Conservation (phyloP, 768 basidiomycete species). For the Suillus hirtellus region DNA sequence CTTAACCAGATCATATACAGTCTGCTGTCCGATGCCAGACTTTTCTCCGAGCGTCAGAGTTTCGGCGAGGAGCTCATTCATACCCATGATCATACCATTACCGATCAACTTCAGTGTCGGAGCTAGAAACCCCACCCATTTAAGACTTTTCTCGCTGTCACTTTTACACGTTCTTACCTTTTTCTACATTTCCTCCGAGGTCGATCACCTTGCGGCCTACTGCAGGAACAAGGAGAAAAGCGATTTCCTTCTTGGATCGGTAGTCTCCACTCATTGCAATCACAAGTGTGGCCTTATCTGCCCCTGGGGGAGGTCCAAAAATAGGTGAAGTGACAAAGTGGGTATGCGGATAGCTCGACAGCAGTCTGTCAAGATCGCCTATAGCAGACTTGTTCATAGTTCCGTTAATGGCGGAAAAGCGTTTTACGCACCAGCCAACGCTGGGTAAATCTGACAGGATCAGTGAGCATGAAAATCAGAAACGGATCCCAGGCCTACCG, state of each 20-base stretch:
- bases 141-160: background rate
- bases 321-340: constrained; percentile 80
- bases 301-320: constrained; percentile 69
- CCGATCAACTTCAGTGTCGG: constrained; percentile 77
- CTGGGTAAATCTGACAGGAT: constrained; percentile 50
- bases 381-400: constrained; percentile 2
- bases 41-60: constrained; percentile 82
- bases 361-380: constrained; percentile 70
- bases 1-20: constrained; percentile 61
- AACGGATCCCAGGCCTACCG: constrained; percentile 45
- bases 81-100: constrained; percentile 77
- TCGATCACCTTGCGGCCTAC: constrained; percentile 78
- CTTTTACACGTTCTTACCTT: constrained; percentile 44
- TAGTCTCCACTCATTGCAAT: constrained; percentile 80
- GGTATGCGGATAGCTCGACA: constrained; percentile 57
- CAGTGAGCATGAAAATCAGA: constrained; percentile 11
- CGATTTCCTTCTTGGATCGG: constrained; percentile 79
- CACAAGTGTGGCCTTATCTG: constrained; percentile 64
- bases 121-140: constrained; percentile 37
- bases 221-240: constrained; percentile 75
- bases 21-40: constrained; percentile 69
- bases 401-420: background rate
- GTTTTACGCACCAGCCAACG: constrained; percentile 43
- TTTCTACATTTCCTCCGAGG: constrained; percentile 83
- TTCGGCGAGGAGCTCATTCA: constrained; percentile 79